Percentiles rank a stretch among this genome's conserved stretches.
Evolutionary conservation across 352 stramenopile genomes (phyloP).

Genomic region (Globisporangium cylindrosporum): DNA sequence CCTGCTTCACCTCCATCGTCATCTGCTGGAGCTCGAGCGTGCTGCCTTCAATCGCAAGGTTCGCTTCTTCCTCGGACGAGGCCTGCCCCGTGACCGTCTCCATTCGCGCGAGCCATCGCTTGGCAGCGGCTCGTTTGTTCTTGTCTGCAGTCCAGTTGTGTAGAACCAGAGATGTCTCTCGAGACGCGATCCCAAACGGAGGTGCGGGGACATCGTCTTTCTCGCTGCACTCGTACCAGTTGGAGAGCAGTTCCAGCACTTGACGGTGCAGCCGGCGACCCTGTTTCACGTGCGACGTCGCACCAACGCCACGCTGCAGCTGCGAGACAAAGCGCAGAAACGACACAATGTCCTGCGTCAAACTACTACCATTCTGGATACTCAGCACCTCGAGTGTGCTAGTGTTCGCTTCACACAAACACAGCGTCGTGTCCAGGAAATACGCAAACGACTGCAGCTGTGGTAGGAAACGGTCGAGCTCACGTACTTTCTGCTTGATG

Average conservation of each 20-base stretch:
- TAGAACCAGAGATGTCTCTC: constrained; percentile 53
- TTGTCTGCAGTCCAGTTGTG: constrained; percentile 55
- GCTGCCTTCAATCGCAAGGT: constrained; percentile 26
- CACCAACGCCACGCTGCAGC: constrained; percentile 15
- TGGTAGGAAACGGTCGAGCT: constrained; percentile 39
- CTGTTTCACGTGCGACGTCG: constrained; percentile 19
- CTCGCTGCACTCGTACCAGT: constrained; percentile 44
- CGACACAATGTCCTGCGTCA: constrained; percentile 20
- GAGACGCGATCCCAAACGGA: constrained; percentile 51
- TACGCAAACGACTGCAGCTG: constrained; percentile 35
- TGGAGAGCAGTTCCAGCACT: constrained; percentile 34
- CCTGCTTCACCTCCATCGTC: constrained; percentile 70
- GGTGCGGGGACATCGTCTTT: constrained; percentile 30
- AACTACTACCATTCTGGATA: constrained; percentile 14
- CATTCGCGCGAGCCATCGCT: constrained; percentile 49
- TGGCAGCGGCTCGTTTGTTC: constrained; percentile 32
- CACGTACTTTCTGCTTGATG: constrained; percentile 20
- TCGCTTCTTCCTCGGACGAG: constrained; percentile 21
- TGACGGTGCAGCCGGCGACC: constrained; percentile 29
- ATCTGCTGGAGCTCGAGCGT: constrained; percentile 55
- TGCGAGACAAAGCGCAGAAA: constrained; percentile 23
- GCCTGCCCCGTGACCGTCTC: constrained; percentile 20
- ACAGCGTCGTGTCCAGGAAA: constrained; percentile 28
- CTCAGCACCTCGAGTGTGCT: constrained; percentile 26
- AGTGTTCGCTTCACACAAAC: constrained; percentile 35